Percentiles rank a stretch among this genome's conserved stretches.
Evolutionary conservation across 1,284 basidiomycete genomes (phyloP).

Genomic region (Porodaedalea pini): DNA sequence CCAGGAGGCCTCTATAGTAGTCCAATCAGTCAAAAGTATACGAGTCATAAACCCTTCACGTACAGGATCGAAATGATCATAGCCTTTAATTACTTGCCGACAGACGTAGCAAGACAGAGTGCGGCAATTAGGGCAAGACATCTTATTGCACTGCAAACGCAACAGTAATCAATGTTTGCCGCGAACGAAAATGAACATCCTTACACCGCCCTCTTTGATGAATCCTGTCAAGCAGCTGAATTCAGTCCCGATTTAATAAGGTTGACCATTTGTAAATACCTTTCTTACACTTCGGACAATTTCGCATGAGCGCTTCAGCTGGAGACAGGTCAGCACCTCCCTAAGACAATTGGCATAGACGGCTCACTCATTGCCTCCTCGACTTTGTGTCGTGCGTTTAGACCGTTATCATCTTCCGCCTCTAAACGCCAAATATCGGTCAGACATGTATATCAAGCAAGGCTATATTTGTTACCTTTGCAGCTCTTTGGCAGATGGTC

Average conservation of each 20-base stretch:
- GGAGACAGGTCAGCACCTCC: constrained; percentile 8
- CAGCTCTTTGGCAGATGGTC: constrained; percentile 88
- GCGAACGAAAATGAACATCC: constrained; percentile 26
- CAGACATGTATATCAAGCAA: constrained; percentile 10
- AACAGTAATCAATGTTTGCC: neutral
- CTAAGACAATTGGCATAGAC: neutral
- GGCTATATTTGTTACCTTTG: constrained; percentile 47
- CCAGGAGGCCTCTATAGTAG: neutral
- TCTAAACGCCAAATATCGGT: constrained; percentile 39
- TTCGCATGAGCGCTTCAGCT: constrained; percentile 79
- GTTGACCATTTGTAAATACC: constrained; percentile 33
- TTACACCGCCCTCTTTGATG: constrained; percentile 68
- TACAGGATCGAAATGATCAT: constrained; percentile 73
- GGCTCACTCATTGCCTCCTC: constrained; percentile 86
- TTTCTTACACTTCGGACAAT: constrained; percentile 78
- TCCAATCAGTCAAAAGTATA: neutral
- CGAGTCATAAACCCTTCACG: constrained; percentile 24
- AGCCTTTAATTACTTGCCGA: constrained; percentile 63
- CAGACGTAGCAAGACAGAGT: constrained; percentile 80
- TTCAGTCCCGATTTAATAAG: neutral
- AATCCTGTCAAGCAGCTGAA: constrained; percentile 48
- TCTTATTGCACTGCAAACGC: constrained; percentile 69
- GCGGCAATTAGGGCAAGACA: constrained; percentile 66
- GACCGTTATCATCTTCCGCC: constrained; percentile 63
- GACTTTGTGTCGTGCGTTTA: constrained; percentile 71